Evolutionary conservation across 2,329 filamentous ascomycete genomes (phyloP).

Genomic region (Epichloe bromicola): DNA sequence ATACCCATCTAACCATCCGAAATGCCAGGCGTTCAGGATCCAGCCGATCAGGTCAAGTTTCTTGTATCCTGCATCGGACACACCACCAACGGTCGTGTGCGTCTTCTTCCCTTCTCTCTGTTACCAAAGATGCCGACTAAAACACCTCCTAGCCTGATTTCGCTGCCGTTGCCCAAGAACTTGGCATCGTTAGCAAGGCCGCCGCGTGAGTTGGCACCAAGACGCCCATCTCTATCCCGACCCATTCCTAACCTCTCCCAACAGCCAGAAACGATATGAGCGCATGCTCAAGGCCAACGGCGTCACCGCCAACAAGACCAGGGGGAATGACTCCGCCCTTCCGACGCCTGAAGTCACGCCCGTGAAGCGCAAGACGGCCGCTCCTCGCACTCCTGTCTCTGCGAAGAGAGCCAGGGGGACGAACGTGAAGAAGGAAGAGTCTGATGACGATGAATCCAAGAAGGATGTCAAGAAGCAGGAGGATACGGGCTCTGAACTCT

Average conservation of each 20-base stretch:
- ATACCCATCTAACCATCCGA: background rate
- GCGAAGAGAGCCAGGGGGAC: conserved; percentile 15
- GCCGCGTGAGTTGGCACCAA: conserved; percentile 48
- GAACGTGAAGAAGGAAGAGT: conserved; percentile 15
- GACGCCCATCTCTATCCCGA: background rate
- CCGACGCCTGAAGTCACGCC: conserved; percentile 10
- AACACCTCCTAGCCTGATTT: conserved; percentile 45
- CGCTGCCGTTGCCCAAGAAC: conserved; percentile 48
- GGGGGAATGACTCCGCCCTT: conserved; percentile 1
- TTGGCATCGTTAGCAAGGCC: conserved; percentile 48
- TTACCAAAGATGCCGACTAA: background rate
- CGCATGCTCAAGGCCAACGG: conserved; percentile 48
- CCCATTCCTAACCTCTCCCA: background rate
- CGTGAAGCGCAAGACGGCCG: conserved; percentile 18
- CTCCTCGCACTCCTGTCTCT: conserved; percentile 11
- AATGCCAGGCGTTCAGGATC: conserved; percentile 21
- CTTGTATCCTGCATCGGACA: conserved; percentile 52
- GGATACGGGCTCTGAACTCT: conserved; percentile 14
- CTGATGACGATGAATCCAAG: conserved; percentile 12
- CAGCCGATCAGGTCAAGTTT: conserved; percentile 49
- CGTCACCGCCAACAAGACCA: conserved; percentile 21
- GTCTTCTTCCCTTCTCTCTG: conserved; percentile 5
- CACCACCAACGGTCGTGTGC: conserved; percentile 46
- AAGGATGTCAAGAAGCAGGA: conserved; percentile 11
- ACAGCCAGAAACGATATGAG: conserved; percentile 55